Evolutionary conservation across 768 basidiomycete genomes (phyloP).

Genomic region (Mycena albidolilacea): DNA sequence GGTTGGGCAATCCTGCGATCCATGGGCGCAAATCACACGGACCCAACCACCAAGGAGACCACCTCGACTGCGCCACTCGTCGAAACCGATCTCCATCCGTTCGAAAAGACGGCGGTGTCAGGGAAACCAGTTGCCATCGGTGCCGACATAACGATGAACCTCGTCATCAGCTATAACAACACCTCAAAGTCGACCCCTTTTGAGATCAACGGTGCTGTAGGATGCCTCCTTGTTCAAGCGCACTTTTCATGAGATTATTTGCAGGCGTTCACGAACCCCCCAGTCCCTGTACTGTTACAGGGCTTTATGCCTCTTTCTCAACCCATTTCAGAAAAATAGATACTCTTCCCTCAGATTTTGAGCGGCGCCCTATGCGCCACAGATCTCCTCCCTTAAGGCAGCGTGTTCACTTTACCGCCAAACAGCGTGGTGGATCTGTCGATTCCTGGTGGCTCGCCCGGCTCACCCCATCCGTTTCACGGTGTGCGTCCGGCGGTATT

Average conservation of each 20-base stretch:
- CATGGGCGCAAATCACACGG: slow-evolving; percentile 51
- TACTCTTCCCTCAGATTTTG: slow-evolving; percentile 37
- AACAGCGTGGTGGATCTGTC: slow-evolving; percentile 17
- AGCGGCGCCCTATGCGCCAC: slow-evolving; percentile 21
- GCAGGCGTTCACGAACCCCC: slow-evolving; percentile 40
- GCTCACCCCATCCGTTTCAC: slow-evolving; percentile 38
- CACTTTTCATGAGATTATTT: background rate
- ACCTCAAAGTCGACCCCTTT: slow-evolving; percentile 18
- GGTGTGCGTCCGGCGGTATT: slow-evolving; percentile 6
- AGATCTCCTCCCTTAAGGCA: slow-evolving; percentile 12
- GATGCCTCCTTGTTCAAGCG: background rate
- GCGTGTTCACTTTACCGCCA: background rate
- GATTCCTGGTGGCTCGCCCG: slow-evolving; percentile 44
- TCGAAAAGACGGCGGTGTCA: slow-evolving; percentile 46
- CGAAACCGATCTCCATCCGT: slow-evolving; percentile 57
- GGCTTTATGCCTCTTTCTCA: too few relatives aligned
- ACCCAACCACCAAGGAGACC: slow-evolving; percentile 44
- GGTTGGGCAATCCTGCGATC: slow-evolving; percentile 70
- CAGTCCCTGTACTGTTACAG: slow-evolving; percentile 7
- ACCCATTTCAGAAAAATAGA: too few relatives aligned
- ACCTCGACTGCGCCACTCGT: slow-evolving; percentile 46
- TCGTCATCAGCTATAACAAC: slow-evolving; percentile 15
- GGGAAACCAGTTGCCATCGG: slow-evolving; percentile 44
- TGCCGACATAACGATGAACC: slow-evolving; percentile 29
- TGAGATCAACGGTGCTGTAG: slow-evolving; percentile 27